Conservation (phyloP, 768 basidiomycete genomes). For the Pleurotus eryngii region DNA sequence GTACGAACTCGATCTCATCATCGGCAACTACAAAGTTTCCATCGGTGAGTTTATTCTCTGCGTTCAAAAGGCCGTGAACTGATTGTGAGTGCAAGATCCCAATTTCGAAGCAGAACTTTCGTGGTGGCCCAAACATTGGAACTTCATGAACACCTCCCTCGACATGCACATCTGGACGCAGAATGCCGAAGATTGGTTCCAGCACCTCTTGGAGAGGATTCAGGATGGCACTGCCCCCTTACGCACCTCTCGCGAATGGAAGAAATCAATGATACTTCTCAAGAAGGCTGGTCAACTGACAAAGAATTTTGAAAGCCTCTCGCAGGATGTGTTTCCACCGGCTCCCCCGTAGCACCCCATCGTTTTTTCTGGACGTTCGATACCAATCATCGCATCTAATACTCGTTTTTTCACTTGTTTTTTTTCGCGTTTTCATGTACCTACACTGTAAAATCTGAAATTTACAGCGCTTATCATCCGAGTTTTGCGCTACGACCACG, state of each 20-base stretch:
- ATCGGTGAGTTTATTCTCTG: slow-evolving; percentile 12
- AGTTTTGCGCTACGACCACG: too few relatives aligned
- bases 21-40: slow-evolving; percentile 18
- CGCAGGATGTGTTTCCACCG: too few relatives aligned
- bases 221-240: not conserved
- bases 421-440: too few relatives aligned
- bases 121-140: slow-evolving; percentile 17
- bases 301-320: not conserved
- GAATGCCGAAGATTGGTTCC: slow-evolving; percentile 19
- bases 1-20: slow-evolving; percentile 18
- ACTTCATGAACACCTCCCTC: slow-evolving; percentile 8
- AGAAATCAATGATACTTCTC: not conserved
- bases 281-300: not conserved
- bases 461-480: too few relatives aligned
- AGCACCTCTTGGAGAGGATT: not conserved
- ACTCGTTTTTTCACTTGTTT: too few relatives aligned
- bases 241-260: slow-evolving; percentile 1
- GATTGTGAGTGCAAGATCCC: slow-evolving; percentile 1
- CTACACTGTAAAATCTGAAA: too few relatives aligned
- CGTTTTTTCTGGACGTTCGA: too few relatives aligned
- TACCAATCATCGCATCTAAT: too few relatives aligned
- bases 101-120: slow-evolving; percentile 3
- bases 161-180: slow-evolving; percentile 15
- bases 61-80: not conserved
- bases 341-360: too few relatives aligned